These are phyloP conservation scores for Canna indica DNA, from an alignment of 176 grass and related monocot species.

Conservation along the genomic window DNA sequence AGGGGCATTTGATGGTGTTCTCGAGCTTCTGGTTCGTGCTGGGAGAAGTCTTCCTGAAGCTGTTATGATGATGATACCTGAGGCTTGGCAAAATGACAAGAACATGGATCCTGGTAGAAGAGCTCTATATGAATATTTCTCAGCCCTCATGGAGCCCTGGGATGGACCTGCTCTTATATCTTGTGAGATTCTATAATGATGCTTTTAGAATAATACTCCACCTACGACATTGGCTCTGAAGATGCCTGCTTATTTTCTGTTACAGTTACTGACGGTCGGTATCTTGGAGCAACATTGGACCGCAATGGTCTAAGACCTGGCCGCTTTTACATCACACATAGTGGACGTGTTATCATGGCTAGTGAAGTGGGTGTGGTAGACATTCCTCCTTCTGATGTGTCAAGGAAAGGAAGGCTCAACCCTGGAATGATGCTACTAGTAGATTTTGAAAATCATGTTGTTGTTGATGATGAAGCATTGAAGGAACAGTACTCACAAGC, in stretches of 20 bases:
- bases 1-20: slow-evolving; percentile 91
- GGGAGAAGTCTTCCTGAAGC: slow-evolving; percentile 92
- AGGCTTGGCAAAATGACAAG: slow-evolving; percentile 94
- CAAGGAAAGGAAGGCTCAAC: slow-evolving; percentile 84
- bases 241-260: slow-evolving; percentile 3
- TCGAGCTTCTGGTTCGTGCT: slow-evolving; percentile 85
- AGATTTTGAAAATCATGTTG: slow-evolving; percentile 87
- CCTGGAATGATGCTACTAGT: slow-evolving; percentile 99
- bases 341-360: slow-evolving; percentile 88
- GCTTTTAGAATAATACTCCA: not conserved
- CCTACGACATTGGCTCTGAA: slow-evolving; percentile 1
- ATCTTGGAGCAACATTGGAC: slow-evolving; percentile 91
- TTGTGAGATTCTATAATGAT: slow-evolving; percentile 39
- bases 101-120: slow-evolving; percentile 91
- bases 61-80: slow-evolving; percentile 99
- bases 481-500: slow-evolving; percentile 84
- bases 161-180: slow-evolving; percentile 99
- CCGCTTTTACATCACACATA: slow-evolving; percentile 86
- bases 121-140: slow-evolving; percentile 80
- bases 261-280: slow-evolving; percentile 90
- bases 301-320: slow-evolving; percentile 90
- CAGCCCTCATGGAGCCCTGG: slow-evolving; percentile 98
- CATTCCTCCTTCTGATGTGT: slow-evolving; percentile 72
- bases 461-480: slow-evolving; percentile 86
- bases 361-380: slow-evolving; percentile 98